A percentile compares a stretch with the other conserved stretches of the same genome.
These are phyloP conservation scores for Trypanosoma boissoni DNA, from an alignment of 208 protist species.

Conservation along the genomic window DNA sequence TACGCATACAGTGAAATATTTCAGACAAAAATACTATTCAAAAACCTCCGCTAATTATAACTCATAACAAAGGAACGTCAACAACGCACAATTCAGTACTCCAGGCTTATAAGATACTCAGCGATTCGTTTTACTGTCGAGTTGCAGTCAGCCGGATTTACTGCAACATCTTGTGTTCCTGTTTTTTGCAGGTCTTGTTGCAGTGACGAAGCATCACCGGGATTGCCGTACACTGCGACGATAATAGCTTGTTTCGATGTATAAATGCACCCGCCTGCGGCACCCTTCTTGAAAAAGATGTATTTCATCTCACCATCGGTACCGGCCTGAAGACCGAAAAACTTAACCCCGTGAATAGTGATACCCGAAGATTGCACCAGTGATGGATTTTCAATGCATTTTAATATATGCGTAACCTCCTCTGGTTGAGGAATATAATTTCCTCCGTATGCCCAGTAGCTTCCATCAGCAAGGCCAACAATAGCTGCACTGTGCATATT, in stretches of 20 bases:
- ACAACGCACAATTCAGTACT: conserved; percentile 41
- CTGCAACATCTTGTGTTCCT: conserved; percentile 31
- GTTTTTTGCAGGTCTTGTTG: conserved; percentile 48
- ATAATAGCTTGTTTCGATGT: conserved; percentile 84
- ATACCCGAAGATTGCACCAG: conserved; percentile 70
- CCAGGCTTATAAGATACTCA: conserved; percentile 84
- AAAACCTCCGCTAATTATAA: conserved; percentile 16
- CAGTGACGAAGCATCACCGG: conserved; percentile 49
- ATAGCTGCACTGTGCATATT: conserved; percentile 89
- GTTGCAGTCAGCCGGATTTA: conserved; percentile 87
- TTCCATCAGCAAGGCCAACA: conserved; percentile 72
- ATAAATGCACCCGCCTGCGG: conserved; percentile 80
- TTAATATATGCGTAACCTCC: conserved; percentile 79
- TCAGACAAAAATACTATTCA: not conserved
- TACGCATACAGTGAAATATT: no score
- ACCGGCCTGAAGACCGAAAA: conserved; percentile 78
- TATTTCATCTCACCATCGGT: conserved; percentile 70
- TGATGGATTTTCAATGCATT: conserved; percentile 58
- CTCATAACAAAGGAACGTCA: not conserved
- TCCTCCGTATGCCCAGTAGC: conserved; percentile 88
- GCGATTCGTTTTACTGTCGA: conserved; percentile 81
- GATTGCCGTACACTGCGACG: conserved; percentile 82
- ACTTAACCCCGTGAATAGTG: conserved; percentile 82
- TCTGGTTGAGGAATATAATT: conserved; percentile 83
- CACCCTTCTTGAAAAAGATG: conserved; percentile 89